Evolutionary conservation across 768 basidiomycete species (phyloP).

Genomic region (Dentipellis sp.): DNA sequence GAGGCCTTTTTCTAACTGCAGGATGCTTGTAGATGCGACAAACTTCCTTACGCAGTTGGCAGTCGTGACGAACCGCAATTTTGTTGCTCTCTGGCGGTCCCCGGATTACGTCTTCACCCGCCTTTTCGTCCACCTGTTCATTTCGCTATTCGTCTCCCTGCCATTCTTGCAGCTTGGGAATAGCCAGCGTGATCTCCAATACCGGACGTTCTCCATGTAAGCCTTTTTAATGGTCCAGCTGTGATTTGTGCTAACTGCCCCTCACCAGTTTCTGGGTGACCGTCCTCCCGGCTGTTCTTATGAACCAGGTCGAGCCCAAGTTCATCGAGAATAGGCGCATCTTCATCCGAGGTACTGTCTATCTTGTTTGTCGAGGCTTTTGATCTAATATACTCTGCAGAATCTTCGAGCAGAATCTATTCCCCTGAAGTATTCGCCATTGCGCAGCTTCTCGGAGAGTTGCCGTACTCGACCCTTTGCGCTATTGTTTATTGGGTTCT

Average conservation of each 20-base stretch:
- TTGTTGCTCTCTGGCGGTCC: conserved; percentile 68
- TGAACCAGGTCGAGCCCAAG: conserved; percentile 74
- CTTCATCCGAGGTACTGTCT: conserved; percentile 4
- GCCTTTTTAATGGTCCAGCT: conserved; percentile 15
- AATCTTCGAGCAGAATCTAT: conserved; percentile 80
- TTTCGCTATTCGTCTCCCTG: conserved; percentile 64
- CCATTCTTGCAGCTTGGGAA: conserved; percentile 72
- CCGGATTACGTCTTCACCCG: conserved; percentile 83
- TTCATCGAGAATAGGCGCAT: conserved; percentile 64
- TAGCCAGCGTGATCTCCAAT: conserved; percentile 60
- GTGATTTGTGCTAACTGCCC: background rate
- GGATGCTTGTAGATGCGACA: conserved; percentile 49
- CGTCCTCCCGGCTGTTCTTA: conserved; percentile 64
- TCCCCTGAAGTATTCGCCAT: conserved; percentile 79
- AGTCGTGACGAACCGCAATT: conserved; percentile 58
- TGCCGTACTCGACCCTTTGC: conserved; percentile 68
- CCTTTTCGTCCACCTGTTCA: conserved; percentile 64
- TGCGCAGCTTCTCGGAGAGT: conserved; percentile 72
- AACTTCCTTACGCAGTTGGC: conserved; percentile 67
- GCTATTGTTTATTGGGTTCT: conserved; percentile 67
- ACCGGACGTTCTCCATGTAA: conserved; percentile 72
- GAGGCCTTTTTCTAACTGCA: background rate
- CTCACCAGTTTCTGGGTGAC: conserved; percentile 50
- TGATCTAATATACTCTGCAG: conserved; percentile 26
- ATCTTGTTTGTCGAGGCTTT: background rate